Conservation (phyloP, 176 grass and related monocot species). For the Elaeis guineensis region DNA sequence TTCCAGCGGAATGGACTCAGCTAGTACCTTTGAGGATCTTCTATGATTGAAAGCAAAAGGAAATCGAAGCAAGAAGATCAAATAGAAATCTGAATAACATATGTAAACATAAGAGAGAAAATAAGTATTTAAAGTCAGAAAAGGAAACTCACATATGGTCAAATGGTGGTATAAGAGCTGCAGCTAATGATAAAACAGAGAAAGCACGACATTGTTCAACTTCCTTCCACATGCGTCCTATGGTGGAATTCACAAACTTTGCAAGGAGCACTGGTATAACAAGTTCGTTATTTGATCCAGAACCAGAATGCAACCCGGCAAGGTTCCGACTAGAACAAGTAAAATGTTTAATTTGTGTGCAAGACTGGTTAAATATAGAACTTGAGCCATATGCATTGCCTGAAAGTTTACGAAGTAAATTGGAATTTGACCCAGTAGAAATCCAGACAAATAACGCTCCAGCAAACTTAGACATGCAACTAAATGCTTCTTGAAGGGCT, state of each 20-base stretch:
- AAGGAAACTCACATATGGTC: slow-evolving; percentile 55
- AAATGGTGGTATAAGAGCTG: slow-evolving; percentile 44
- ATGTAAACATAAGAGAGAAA: slow-evolving; percentile 8
- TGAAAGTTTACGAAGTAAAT: slow-evolving; percentile 34
- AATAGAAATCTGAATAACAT: slow-evolving; percentile 3
- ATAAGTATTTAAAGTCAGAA: slow-evolving; percentile 4
- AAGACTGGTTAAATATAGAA: slow-evolving; percentile 33
- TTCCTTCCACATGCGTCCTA: slow-evolving; percentile 51
- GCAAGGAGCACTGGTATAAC: slow-evolving; percentile 39
- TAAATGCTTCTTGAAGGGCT: slow-evolving; percentile 50
- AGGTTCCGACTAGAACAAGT: slow-evolving; percentile 46
- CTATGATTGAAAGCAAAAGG: slow-evolving; percentile 18
- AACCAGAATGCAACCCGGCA: slow-evolving; percentile 38
- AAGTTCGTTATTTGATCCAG: slow-evolving; percentile 37
- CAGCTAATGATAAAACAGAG: slow-evolving; percentile 58
- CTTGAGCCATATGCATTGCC: slow-evolving; percentile 24
- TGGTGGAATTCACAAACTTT: slow-evolving; percentile 43
- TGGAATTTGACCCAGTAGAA: slow-evolving; percentile 42
- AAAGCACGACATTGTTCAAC: slow-evolving; percentile 32
- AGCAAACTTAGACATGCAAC: slow-evolving; percentile 57
- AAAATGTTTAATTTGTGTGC: slow-evolving; percentile 30
- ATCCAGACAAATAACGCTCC: slow-evolving; percentile 58
- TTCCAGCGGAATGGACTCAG: slow-evolving; percentile 41
- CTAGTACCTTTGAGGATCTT: slow-evolving; percentile 73
- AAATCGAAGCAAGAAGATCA: slow-evolving; percentile 16